These are phyloP conservation scores for Nepenthes gracilis DNA, from an alignment of 148 eudicot genomes.

Conservation along the genomic window DNA sequence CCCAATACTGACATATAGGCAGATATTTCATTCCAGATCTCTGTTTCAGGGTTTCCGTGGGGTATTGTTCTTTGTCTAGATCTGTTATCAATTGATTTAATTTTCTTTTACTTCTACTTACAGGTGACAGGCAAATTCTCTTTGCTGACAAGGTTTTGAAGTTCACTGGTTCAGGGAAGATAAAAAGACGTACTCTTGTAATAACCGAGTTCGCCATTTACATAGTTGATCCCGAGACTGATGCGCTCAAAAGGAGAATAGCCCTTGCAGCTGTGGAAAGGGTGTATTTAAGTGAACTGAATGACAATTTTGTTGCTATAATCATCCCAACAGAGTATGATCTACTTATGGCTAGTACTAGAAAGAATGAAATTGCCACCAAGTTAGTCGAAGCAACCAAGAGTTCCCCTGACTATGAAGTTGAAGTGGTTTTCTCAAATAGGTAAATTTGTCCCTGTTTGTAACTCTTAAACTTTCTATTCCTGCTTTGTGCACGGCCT, in stretches of 20 bases:
- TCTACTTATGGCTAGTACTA: slow-evolving; percentile 83
- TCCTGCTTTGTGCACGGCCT: background rate
- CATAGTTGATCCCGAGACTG: slow-evolving; percentile 66
- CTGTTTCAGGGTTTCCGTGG: too few species aligned
- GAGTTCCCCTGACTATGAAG: slow-evolving; percentile 64
- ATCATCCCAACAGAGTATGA: slow-evolving; percentile 93
- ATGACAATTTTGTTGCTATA: slow-evolving; percentile 75
- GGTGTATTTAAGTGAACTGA: slow-evolving; percentile 70
- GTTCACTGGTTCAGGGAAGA: slow-evolving; percentile 88
- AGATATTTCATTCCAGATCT: too few species aligned
- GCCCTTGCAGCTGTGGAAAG: slow-evolving; percentile 84
- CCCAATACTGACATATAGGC: too few species aligned
- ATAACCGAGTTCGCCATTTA: slow-evolving; percentile 59
- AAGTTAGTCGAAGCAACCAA: slow-evolving; percentile 61
- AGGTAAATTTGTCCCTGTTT: slow-evolving; percentile 33
- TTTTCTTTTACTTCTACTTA: background rate
- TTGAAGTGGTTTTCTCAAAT: slow-evolving; percentile 63
- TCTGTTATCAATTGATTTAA: too few species aligned
- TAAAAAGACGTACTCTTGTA: slow-evolving; percentile 61
- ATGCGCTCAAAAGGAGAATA: slow-evolving; percentile 68
- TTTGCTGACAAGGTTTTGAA: slow-evolving; percentile 87
- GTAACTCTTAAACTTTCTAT: background rate
- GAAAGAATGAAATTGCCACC: slow-evolving; percentile 80
- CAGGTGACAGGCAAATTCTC: slow-evolving; percentile 70
- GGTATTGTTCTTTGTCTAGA: too few species aligned